Evolutionary conservation across 257 asterid species (phyloP).

Genomic region (Solanum piurae): DNA sequence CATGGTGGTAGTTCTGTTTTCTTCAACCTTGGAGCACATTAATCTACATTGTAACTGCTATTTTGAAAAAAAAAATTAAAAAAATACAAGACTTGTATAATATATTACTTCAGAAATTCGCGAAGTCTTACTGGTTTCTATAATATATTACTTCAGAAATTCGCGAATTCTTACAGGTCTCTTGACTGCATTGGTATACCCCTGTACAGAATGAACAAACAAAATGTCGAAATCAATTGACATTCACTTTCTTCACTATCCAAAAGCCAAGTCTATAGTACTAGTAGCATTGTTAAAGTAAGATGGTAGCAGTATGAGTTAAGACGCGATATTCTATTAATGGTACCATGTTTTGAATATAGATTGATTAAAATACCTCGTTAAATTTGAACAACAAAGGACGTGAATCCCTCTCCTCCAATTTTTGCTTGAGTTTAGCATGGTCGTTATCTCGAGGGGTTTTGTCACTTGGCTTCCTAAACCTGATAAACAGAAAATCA

Average conservation of each 20-base stretch:
- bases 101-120: conserved; percentile 52
- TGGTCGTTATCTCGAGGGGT: conserved; percentile 24
- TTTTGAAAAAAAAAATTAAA: not conserved
- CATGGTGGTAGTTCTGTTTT: not conserved
- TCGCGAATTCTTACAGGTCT: conserved; percentile 80
- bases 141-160: conserved; percentile 40
- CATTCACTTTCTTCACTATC: not conserved
- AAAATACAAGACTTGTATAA: not conserved
- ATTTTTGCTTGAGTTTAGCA: conserved; percentile 22
- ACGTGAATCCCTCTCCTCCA: conserved; percentile 54
- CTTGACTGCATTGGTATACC: conserved; percentile 94
- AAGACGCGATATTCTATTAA: not conserved
- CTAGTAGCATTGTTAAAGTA: not conserved
- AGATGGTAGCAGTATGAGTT: not conserved
- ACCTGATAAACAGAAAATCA: conserved; percentile 34
- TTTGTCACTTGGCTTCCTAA: conserved; percentile 36
- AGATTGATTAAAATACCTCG: conserved; percentile 45
- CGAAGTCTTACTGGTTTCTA: conserved; percentile 74
- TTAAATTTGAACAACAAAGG: conserved; percentile 74
- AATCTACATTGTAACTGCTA: not conserved
- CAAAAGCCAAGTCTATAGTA: not conserved
- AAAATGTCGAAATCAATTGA: not conserved
- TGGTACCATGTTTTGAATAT: not conserved
- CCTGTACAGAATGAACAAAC: conserved; percentile 34
- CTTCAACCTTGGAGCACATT: not conserved